Base-by-base conservation (phyloP, 345 rosid genomes). In the Tarenaya hassleriana region DNA sequence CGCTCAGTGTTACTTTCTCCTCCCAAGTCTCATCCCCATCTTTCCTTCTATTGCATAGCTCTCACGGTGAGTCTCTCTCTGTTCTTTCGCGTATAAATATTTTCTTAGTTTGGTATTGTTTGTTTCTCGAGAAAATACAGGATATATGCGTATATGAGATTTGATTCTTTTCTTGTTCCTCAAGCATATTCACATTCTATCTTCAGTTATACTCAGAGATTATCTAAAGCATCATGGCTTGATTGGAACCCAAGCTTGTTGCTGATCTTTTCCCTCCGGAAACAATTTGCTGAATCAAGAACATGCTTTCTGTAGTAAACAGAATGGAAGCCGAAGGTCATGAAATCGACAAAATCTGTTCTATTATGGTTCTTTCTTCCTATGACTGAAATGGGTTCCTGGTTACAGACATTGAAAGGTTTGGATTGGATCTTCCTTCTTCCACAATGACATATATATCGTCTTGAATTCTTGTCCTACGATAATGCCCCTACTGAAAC, bases 321-420 rank as follows among this genome's bases (percentile, higher is more conserved):
- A 13, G 41, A 46, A 80, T 86, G 85, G 83, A 68, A 49, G 63
- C 51, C 9, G 66, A 53, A 61, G 87, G 89, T 24, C 56, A 69
- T 29, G 33, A 14, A 46, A 64, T 78, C 16, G 98, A 91, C 64
- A 80, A 82, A 0, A 72, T 82, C 35, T 77, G 85, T 61, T 74
- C 82, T 9, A 91, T 84, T 40, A 84, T 91, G 96, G 64, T 87
- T 61, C 81, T 91, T 27, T 76, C 95, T 2, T 84, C 89, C 1
- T 86, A 80, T 41, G 94, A 45, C 78, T 1, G 58, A 61, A 45
- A 84, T 90, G 85, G 67, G 68, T 50, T 55, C 62, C 37, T 90
- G 94, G 94, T 66, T 86, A 50, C 61, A 39, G 64, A 78, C 71
- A 58, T 66, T 82, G 76, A 90, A 74, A 59, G 31, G 4, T 18